phyloP scores from a whole-genome alignment of 2,329 filamentous ascomycete species.

The Ophiostoma tasmaniense region DNA sequence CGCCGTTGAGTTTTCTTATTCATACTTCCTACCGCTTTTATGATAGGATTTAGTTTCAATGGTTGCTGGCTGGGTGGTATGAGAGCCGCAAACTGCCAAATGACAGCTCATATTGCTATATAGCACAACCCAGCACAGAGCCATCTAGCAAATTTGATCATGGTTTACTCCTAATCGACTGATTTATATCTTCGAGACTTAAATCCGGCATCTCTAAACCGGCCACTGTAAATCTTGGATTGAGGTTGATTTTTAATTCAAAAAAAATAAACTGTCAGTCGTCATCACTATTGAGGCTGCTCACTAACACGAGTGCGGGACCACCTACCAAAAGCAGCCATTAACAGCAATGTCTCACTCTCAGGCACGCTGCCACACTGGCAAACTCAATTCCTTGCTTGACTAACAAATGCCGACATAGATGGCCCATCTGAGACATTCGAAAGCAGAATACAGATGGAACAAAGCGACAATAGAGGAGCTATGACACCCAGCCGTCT shows the following conservation, averaged over 20 bases:
- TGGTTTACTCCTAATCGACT: too few relatives aligned
- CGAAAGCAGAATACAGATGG: background rate
- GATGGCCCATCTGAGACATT: background rate
- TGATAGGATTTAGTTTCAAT: background rate
- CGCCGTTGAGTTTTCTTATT: background rate
- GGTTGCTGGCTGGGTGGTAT: background rate
- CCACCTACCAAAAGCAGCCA: background rate
- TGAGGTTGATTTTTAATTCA: background rate
- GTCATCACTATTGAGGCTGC: background rate
- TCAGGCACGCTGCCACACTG: background rate
- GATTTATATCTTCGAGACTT: too few relatives aligned
- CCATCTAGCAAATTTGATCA: too few relatives aligned
- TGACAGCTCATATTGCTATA: background rate
- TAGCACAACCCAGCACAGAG: too few relatives aligned
- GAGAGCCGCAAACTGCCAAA: background rate
- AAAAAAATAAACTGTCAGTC: background rate
- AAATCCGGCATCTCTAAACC: too few relatives aligned
- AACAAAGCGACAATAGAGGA: background rate
- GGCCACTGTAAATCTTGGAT: background rate
- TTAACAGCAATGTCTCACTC: background rate
- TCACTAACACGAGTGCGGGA: background rate
- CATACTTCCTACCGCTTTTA: background rate
- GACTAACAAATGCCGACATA: background rate
- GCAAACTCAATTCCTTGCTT: background rate
- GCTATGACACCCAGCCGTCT: background rate